phyloP scores from a whole-genome alignment of 371 early-diverging fungal species.

The Apophysomyces variabilis region DNA sequence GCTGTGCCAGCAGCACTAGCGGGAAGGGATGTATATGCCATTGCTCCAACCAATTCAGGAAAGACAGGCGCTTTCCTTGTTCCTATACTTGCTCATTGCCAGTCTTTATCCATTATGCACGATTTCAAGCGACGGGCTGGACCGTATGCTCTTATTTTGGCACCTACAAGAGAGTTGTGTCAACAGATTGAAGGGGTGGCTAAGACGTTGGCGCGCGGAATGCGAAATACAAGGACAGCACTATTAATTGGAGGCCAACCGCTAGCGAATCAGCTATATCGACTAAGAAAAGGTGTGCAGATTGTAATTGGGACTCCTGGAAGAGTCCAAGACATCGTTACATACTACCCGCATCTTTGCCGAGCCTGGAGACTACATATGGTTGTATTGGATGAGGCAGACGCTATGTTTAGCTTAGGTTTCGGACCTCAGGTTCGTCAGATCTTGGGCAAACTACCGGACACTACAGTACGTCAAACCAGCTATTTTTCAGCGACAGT shows the following conservation, averaged over 20 bases:
- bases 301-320: slow-evolving; percentile 67
- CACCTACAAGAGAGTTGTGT: slow-evolving; percentile 63
- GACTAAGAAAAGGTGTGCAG: slow-evolving; percentile 62
- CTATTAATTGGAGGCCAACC: slow-evolving; percentile 62
- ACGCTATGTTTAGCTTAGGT: slow-evolving; percentile 61
- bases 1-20: slow-evolving; percentile 67
- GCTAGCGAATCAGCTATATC: slow-evolving; percentile 53
- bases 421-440: slow-evolving; percentile 54
- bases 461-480: slow-evolving; percentile 50
- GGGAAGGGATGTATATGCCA: slow-evolving; percentile 71
- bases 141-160: slow-evolving; percentile 61
- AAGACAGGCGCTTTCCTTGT: slow-evolving; percentile 63
- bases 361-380: slow-evolving; percentile 54
- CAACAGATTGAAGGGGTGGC: slow-evolving; percentile 54
- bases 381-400: slow-evolving; percentile 67
- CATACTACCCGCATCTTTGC: slow-evolving; percentile 44
- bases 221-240: slow-evolving; percentile 60
- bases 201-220: slow-evolving; percentile 46
- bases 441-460: slow-evolving; percentile 50
- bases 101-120: slow-evolving; percentile 46
- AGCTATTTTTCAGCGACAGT: slow-evolving; percentile 56
- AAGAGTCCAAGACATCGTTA: slow-evolving; percentile 54
- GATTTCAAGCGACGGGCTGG: slow-evolving; percentile 42
- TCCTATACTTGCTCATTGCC: slow-evolving; percentile 57
- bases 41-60: slow-evolving; percentile 73